phyloP scores from a whole-genome alignment of 225 moss, liverwort and hornwort genomes.

The Straminergon stramineum region DNA sequence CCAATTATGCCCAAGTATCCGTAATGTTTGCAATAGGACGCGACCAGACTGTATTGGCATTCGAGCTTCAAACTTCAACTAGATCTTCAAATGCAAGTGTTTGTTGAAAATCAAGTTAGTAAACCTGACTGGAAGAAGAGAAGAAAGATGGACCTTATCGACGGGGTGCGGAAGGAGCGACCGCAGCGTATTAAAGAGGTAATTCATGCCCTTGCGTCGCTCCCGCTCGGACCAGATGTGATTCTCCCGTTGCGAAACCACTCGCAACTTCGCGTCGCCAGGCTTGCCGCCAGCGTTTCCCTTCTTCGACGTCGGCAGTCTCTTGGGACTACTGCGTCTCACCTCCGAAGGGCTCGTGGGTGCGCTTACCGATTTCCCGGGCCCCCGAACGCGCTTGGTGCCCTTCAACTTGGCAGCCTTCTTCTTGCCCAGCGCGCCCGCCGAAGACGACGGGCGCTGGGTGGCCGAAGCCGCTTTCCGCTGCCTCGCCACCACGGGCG shows the following conservation, averaged over 20 bases:
- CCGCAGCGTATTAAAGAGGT: conserved; percentile 79
- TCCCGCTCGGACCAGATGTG: conserved; percentile 97
- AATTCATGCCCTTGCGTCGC: conserved; percentile 96
- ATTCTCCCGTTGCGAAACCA: conserved; percentile 61
- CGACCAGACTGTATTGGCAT: background rate
- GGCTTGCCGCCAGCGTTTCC: conserved; percentile 19
- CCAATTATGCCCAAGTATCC: background rate
- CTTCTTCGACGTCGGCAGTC: conserved; percentile 25
- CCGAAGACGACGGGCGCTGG: background rate
- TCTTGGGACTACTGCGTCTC: conserved; percentile 9
- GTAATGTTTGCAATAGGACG: background rate
- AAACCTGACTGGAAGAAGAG: background rate
- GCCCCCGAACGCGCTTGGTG: background rate
- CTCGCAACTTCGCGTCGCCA: background rate
- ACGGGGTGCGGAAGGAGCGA: conserved; percentile 83
- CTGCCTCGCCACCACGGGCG: background rate
- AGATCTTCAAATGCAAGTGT: background rate
- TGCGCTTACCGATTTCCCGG: conserved; percentile 29
- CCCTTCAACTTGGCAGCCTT: background rate
- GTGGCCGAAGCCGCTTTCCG: background rate
- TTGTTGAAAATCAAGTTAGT: background rate
- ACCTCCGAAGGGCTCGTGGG: conserved; percentile 49
- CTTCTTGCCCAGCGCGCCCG: background rate
- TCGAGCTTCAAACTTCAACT: background rate
- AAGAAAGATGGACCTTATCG: conserved; percentile 44